These are phyloP conservation scores for Euphorbia schlechtendalii DNA, from an alignment of 441 rosid genomes.

Conservation along the genomic window DNA sequence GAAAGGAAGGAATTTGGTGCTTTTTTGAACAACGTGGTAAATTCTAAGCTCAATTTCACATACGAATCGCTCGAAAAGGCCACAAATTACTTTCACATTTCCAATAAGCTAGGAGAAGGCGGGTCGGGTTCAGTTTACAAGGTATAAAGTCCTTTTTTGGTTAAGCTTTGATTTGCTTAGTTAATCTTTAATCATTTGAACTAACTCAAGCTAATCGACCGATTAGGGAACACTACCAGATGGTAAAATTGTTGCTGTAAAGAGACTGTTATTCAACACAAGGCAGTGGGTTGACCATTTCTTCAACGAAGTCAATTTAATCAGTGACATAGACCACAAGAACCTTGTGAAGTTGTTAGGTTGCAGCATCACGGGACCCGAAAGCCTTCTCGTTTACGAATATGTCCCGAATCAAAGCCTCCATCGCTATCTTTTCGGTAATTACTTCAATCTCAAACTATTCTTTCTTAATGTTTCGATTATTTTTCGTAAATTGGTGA, in stretches of 20 bases:
- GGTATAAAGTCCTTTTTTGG: constrained; percentile 21
- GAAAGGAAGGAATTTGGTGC: constrained; percentile 65
- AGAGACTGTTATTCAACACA: constrained; percentile 78
- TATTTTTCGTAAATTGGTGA: too few species aligned
- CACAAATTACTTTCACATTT: constrained; percentile 53
- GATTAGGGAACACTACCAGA: constrained; percentile 59
- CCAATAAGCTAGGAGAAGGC: constrained; percentile 83
- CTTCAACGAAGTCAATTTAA: constrained; percentile 82
- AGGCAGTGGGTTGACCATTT: constrained; percentile 92
- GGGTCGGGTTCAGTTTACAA: constrained; percentile 86
- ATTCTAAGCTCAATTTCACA: constrained; percentile 63
- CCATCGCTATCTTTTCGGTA: constrained; percentile 53
- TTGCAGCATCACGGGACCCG: constrained; percentile 81
- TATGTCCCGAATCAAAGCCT: constrained; percentile 71
- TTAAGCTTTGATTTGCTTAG: constrained; percentile 5
- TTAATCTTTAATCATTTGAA: constrained; percentile 3
- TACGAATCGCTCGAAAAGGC: constrained; percentile 79
- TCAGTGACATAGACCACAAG: constrained; percentile 63
- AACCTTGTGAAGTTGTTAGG: constrained; percentile 78
- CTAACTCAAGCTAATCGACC: constrained; percentile 3
- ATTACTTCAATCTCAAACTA: constrained; percentile 6
- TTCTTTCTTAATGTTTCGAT: too few species aligned
- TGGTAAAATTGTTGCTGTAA: constrained; percentile 62
- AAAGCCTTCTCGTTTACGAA: constrained; percentile 85
- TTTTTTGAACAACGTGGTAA: constrained; percentile 37